These are phyloP conservation scores for Calonectria pteridis DNA, from an alignment of 2,329 filamentous ascomycete species.

Conservation along the genomic window DNA sequence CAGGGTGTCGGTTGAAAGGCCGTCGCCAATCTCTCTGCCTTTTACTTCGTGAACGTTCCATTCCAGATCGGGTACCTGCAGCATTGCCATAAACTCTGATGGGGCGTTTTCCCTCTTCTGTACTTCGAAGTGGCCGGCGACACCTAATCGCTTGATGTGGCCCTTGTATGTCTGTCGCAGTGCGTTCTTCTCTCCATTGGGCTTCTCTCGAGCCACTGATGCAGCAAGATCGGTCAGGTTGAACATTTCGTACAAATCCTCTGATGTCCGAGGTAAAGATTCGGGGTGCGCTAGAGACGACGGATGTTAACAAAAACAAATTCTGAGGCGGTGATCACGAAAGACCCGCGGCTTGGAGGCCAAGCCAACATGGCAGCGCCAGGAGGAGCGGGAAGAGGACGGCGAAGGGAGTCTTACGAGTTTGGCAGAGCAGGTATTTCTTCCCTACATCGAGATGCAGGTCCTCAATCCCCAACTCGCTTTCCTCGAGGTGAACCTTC, in stretches of 20 bases:
- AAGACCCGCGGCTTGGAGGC: conserved; percentile 35
- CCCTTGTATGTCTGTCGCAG: conserved; percentile 77
- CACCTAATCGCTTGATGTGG: conserved; percentile 73
- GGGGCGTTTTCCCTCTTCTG: conserved; percentile 64
- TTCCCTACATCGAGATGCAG: conserved; percentile 75
- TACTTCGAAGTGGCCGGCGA: conserved; percentile 72
- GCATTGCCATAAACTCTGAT: conserved; percentile 66
- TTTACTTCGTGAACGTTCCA: conserved; percentile 68
- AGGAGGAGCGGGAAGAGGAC: conserved; percentile 46
- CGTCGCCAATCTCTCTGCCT: conserved; percentile 67
- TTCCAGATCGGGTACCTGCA: conserved; percentile 65
- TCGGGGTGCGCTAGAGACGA: conserved; percentile 61
- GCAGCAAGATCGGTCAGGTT: conserved; percentile 67
- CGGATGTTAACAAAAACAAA: conserved; percentile 58
- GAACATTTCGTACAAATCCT: conserved; percentile 72
- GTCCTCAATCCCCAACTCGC: conserved; percentile 72
- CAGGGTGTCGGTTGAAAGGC: conserved; percentile 60
- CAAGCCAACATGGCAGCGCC: conserved; percentile 41
- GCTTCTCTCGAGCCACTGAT: conserved; percentile 72
- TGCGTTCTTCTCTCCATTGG: conserved; percentile 76
- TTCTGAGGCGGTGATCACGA: conserved; percentile 43
- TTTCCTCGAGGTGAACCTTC: conserved; percentile 72
- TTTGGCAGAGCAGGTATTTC: conserved; percentile 76
- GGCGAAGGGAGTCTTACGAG: conserved; percentile 72
- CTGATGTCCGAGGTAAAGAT: conserved; percentile 61